phyloP scores from a whole-genome alignment of 2,329 filamentous ascomycete species.

The Epichloe aotearoae region DNA sequence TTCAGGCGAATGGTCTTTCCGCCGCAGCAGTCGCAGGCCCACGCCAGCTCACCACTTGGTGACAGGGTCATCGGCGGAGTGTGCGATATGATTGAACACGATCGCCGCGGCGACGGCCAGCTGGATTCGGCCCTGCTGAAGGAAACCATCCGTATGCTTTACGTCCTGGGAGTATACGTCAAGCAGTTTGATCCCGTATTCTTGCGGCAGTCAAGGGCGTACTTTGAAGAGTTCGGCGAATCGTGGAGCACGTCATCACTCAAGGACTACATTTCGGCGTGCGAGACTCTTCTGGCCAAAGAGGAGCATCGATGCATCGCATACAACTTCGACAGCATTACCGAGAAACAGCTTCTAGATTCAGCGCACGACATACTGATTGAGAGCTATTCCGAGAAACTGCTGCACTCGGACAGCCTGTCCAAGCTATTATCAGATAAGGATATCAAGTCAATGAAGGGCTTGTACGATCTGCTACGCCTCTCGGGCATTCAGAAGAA shows the following conservation, averaged over 20 bases:
- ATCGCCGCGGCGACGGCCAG: constrained; percentile 45
- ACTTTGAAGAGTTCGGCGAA: constrained; percentile 57
- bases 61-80: constrained; percentile 36
- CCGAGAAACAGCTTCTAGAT: constrained; percentile 62
- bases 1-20: constrained; percentile 53
- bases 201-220: constrained; percentile 51
- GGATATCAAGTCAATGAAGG: constrained; percentile 56
- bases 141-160: constrained; percentile 67
- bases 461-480: constrained; percentile 65
- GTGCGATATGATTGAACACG: constrained; percentile 61
- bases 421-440: constrained; percentile 59
- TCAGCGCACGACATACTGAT: constrained; percentile 64
- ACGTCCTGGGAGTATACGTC: constrained; percentile 71
- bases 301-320: constrained; percentile 68
- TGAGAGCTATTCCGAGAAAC: constrained; percentile 47
- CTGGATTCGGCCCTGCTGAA: constrained; percentile 56
- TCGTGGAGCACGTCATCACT: constrained; percentile 50
- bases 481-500: constrained; percentile 57
- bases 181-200: constrained; percentile 69
- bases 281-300: constrained; percentile 52
- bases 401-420: constrained; percentile 55
- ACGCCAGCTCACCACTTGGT: constrained; percentile 12
- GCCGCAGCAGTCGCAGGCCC: background rate
- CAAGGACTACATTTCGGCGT: constrained; percentile 61
- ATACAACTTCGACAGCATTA: constrained; percentile 72